A percentile compares a stretch with the other conserved stretches of the same genome.
Conservation (phyloP, 306 rosid genomes). For the Vachellia collinsii region DNA sequence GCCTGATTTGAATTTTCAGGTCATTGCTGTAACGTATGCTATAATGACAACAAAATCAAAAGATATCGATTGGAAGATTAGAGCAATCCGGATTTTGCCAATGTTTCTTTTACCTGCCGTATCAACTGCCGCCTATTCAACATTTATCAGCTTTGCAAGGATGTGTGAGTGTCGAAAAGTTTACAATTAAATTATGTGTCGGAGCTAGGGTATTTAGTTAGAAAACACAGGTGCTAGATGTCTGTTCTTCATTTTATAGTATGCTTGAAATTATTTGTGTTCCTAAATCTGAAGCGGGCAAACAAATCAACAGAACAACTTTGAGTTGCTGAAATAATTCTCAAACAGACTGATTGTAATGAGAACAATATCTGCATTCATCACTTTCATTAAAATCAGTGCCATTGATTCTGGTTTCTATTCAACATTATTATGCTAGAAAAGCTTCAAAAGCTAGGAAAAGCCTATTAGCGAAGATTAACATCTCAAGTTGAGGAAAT, state of each 20-base stretch:
- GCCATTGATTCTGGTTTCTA: slow-evolving; percentile 7
- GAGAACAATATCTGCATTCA: slow-evolving; percentile 16
- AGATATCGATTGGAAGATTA: slow-evolving; percentile 77
- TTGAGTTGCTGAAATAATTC: slow-evolving; percentile 27
- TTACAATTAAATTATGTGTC: not conserved
- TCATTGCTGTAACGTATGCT: slow-evolving; percentile 80
- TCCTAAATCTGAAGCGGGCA: slow-evolving; percentile 6
- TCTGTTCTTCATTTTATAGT: slow-evolving; percentile 13
- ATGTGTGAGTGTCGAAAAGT: slow-evolving; percentile 68
- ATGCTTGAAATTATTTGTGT: slow-evolving; percentile 4
- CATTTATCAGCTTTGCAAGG: slow-evolving; percentile 59
- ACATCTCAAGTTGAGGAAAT: slow-evolving; percentile 16
- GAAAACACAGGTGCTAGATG: slow-evolving; percentile 9
- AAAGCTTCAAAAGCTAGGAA: not conserved
- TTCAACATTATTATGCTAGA: not conserved
- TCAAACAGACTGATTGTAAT: not conserved
- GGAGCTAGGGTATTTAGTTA: not conserved
- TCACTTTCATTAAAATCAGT: slow-evolving; percentile 9
- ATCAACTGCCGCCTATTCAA: slow-evolving; percentile 55
- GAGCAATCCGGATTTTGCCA: slow-evolving; percentile 73
- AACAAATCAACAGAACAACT: slow-evolving; percentile 13
- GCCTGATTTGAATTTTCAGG: slow-evolving; percentile 56
- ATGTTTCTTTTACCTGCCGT: slow-evolving; percentile 90
- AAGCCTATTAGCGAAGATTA: slow-evolving; percentile 16
- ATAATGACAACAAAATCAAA: slow-evolving; percentile 69